Base-by-base conservation (phyloP, 306 rosid genomes). In the Dryas alaskensis region DNA sequence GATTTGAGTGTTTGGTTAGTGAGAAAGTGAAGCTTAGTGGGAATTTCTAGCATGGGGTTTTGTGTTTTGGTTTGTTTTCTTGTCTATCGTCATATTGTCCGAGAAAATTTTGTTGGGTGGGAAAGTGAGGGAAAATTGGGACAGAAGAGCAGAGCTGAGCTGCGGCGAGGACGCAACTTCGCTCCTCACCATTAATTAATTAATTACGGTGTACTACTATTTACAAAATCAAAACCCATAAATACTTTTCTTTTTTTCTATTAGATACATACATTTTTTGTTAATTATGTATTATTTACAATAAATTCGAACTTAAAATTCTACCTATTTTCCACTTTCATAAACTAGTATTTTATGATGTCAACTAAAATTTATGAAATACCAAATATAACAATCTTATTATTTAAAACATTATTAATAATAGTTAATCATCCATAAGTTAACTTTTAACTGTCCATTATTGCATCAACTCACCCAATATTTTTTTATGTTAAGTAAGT, bases 1-100 rank as follows among this genome's bases (percentile, higher is more conserved):
- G 43, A 22, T 47, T 75, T 42, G 67, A 52, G 65, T 51, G 69
- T 74, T 62, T 65, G 59, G 72, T 42, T 8, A 52, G 68, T 44
- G 67, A 4, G 68, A 9, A 75, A 71, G 71, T 13, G 70, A 10
- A 54, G 67, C 43, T 4, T 43, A 69, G 60, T 4, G 27, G 39
- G 48, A 71, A 44, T 11, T 31, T 27, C 46, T 42, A 31, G 68
- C 51, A 39, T 17, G 76, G n/a, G 65, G 3, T 39, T n/a, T 13
- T 14, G 50, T 40, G 3, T 8, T 31, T 39, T 40, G 6, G 8
- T 25, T 48, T 5, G 67, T 25, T 62, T 45, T 73, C n/a, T 7
- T 9, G 40, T 10, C 13, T 25, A 7, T 77, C 49, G 11, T 77
- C 49, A 39, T 16, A n/a, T 22, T 62, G 71, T 75, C 73, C 70